Evolutionary conservation across 176 grass and related monocot species (phyloP), one percentile per base, ranked within the genome.

Genomic region (Areca catechu): DNA sequence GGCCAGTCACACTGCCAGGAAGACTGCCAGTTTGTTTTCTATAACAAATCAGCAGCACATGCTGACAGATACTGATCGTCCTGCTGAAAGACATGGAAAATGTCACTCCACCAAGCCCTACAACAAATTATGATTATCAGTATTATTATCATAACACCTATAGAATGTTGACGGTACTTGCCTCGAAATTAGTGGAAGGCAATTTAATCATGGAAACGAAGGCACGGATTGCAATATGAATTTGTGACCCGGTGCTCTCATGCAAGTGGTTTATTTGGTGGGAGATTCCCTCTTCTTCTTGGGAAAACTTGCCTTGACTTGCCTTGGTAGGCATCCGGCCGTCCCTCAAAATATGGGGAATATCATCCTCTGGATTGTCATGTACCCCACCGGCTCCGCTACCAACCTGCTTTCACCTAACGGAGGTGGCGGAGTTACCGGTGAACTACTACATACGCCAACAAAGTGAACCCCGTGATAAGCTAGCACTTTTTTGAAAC

Each of bases 171-270:
- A 29, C 28, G 5, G 28, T 29, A 29, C 28, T 49, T 47, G 12
- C 47, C 37, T n/a, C 51, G 23, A 21, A 16, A 49, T 4, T 63
- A 30, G 22, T 20, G 5, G 16, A 49, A 16, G 19, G 60, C 18
- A 22, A 4, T 49, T 51, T 22, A 60, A 17, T 43, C 19, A 4
- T 48, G 69, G 69, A 62, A 72, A 72, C 7, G 69, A 72, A 53
- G 69, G 69, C 12, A 72, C 57, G 3, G 69, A 61, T 49, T 72
- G 57, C 69, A 72, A 37, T 21, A 72, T 72, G 49, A 72, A 72
- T 49, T 72, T 72, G 49, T 58, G 57, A 16, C 58, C n/a, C n/a
- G n/a, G n/a, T 72, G 0, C 49, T 61, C 25, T 34, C 49, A 3
- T 29, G 22, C 24, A 54, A 17, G 14, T 22, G 69, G 69, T 29